These are phyloP conservation scores for Fusarium nelsonii DNA, from an alignment of 2,329 filamentous ascomycete species.

Conservation along the genomic window DNA sequence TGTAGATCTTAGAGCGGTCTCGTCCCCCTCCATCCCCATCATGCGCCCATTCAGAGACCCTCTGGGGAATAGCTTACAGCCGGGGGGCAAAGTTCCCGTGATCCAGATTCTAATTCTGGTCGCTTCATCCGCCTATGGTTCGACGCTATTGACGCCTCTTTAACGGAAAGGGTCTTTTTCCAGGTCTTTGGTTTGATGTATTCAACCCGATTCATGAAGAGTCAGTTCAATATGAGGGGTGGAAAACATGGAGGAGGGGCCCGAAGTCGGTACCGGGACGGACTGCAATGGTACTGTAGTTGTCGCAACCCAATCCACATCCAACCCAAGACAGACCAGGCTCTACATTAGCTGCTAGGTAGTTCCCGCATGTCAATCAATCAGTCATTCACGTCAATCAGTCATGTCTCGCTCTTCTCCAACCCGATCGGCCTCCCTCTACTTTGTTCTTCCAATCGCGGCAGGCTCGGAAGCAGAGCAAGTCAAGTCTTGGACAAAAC, in stretches of 20 bases:
- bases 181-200: not conserved
- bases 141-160: slow-evolving; percentile 29
- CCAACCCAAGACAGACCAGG: not conserved
- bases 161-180: slow-evolving; percentile 10
- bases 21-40: slow-evolving; percentile 33
- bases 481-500: slow-evolving; percentile 16
- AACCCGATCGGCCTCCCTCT: slow-evolving; percentile 26
- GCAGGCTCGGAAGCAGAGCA: slow-evolving; percentile 22
- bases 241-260: slow-evolving; percentile 9
- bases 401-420: slow-evolving; percentile 6
- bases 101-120: slow-evolving; percentile 19
- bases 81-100: slow-evolving; percentile 33
- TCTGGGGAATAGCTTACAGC: not conserved
- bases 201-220: not conserved
- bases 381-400: slow-evolving; percentile 6
- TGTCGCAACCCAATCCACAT: slow-evolving; percentile 9
- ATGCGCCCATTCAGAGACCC: slow-evolving; percentile 34
- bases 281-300: not conserved
- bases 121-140: slow-evolving; percentile 27
- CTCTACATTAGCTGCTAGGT: not conserved
- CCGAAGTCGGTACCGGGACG: slow-evolving; percentile 4
- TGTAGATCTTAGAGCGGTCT: slow-evolving; percentile 36
- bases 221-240: not conserved
- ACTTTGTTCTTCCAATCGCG: slow-evolving; percentile 29
- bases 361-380: slow-evolving; percentile 24